Conservation (phyloP, 352 stramenopile species). For the Globisporangium paroecandrum region DNA sequence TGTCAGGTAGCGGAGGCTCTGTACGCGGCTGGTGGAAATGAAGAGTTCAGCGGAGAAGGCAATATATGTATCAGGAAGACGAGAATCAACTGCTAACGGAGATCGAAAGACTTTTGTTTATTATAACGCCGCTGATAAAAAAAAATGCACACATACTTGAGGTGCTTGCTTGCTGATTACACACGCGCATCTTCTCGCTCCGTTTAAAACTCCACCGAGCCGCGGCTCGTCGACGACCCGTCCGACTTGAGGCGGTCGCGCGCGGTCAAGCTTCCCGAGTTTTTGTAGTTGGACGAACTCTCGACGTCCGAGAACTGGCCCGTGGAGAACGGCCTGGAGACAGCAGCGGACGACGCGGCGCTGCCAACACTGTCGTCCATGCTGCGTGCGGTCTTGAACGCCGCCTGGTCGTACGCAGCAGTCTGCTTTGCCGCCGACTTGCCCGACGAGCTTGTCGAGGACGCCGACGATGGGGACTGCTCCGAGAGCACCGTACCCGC, state of each 20-base stretch:
- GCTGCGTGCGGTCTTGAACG: conserved; percentile 35
- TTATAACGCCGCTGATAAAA: background rate
- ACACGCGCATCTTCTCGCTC: background rate
- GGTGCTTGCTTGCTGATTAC: background rate
- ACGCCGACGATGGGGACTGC: conserved; percentile 23
- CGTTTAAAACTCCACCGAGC: conserved; percentile 59
- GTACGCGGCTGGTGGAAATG: conserved; percentile 14
- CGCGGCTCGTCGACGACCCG: conserved; percentile 26
- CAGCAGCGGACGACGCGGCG: conserved; percentile 9
- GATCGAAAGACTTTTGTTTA: background rate
- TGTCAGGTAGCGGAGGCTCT: conserved; percentile 5
- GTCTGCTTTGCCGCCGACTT: conserved; percentile 20
- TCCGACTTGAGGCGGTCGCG: conserved; percentile 22
- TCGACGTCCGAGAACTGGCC: conserved; percentile 53
- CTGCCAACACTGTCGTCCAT: conserved; percentile 22
- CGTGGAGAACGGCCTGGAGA: conserved; percentile 22
- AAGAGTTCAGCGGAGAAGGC: background rate
- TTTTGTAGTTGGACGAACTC: conserved; percentile 8
- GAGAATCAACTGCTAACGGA: background rate
- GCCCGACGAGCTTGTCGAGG: conserved; percentile 6
- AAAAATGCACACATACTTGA: conserved; percentile 5
- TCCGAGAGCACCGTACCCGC: conserved; percentile 39
- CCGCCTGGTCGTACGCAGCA: conserved; percentile 34
- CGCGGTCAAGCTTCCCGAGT: conserved; percentile 1
- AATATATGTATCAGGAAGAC: background rate